Base-by-base conservation (phyloP, 2,329 filamentous ascomycete species). In the Arachnomyces sp. region DNA sequence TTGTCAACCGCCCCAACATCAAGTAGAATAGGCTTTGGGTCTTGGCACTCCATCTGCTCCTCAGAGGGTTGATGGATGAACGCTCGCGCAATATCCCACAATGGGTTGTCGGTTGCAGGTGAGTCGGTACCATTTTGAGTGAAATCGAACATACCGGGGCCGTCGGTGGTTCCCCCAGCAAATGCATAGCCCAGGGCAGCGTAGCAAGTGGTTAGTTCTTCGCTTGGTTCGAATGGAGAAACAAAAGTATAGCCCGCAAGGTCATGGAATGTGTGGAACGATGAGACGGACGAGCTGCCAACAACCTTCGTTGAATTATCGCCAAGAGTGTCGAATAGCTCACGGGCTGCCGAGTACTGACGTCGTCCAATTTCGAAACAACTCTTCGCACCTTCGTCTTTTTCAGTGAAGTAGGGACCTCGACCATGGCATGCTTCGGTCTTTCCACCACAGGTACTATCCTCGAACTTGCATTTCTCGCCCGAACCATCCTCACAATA, bases 181-280 rank as follows among this genome's bases (percentile, higher is more conserved):
- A 96, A 96, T 0, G 84, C 89, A 58, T 92, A 94, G 4, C 90
- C 90, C 44, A 96, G 67, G 0, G 88, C 87, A 0, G 89, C 89
- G 3, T 88, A 82, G 52, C 90, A 96, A 0, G 89, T 94, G 36
- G 66, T 71, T 5, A 80, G 39, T 3, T 42, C 36, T 15, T 45
- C 84, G 20, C 65, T 65, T 2, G 77, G 78, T 34, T 94, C 87
- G 50, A 67, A 67, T 0, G 81, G 74, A 1, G 89, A 77, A 2
- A 67, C 61, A 55, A 95, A 94, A 1, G 72, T 73, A 58, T 81
- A 92, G 52, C 76, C 77, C 4, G 81, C 77, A 70, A 95, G 82
- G 59, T 95, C 77, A 46, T 86, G 79, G 58, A 88, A 95, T 11
- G 81, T 82, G 60, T 96, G 90, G 56, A 93, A 83, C 0, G 84